A percentile compares a stretch with the other conserved stretches of the same genome.
Conservation (phyloP, 2,329 filamentous ascomycete species). For the Talaromyces atroroseus region DNA sequence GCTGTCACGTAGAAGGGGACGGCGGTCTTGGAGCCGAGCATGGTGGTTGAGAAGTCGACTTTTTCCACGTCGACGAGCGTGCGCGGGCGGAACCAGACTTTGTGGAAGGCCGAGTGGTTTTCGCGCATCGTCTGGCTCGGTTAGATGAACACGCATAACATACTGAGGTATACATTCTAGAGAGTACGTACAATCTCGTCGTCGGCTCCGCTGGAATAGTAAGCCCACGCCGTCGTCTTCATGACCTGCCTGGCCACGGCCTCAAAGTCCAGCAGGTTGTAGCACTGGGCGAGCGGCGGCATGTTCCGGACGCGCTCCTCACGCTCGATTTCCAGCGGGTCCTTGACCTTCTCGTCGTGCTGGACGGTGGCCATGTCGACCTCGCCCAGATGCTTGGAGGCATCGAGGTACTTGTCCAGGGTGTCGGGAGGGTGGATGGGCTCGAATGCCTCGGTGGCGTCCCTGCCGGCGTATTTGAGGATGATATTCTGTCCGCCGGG, state of each 20-base stretch:
- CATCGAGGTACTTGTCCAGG: constrained; percentile 72
- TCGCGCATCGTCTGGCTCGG: constrained; percentile 72
- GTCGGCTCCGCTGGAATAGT: constrained; percentile 90
- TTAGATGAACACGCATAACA: no score
- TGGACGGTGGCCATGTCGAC: constrained; percentile 81
- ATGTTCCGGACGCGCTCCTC: constrained; percentile 68
- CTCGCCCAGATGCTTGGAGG: constrained; percentile 79
- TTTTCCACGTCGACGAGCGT: constrained; percentile 85
- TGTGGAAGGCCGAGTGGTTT: constrained; percentile 93
- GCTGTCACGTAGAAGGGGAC: constrained; percentile 96
- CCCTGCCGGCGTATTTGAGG: constrained; percentile 91
- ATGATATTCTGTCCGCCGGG: constrained; percentile 90
- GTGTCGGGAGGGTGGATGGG: constrained; percentile 87
- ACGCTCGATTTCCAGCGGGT: constrained; percentile 67
- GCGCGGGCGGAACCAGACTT: constrained; percentile 92
- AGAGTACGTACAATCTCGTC: constrained; percentile 64
- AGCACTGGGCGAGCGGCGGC: constrained; percentile 80
- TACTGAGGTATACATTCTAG: constrained; percentile 18
- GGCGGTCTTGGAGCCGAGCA: constrained; percentile 79
- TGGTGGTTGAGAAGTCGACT: constrained; percentile 81
- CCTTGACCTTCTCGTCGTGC: constrained; percentile 59
- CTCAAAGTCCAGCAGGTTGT: constrained; percentile 94
- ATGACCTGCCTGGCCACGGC: constrained; percentile 82
- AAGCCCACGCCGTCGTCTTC: constrained; percentile 96
- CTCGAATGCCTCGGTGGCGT: constrained; percentile 87